Evolutionary conservation across 805 yeast species (phyloP).

Genomic region (Tetrapisispora arboricola): DNA sequence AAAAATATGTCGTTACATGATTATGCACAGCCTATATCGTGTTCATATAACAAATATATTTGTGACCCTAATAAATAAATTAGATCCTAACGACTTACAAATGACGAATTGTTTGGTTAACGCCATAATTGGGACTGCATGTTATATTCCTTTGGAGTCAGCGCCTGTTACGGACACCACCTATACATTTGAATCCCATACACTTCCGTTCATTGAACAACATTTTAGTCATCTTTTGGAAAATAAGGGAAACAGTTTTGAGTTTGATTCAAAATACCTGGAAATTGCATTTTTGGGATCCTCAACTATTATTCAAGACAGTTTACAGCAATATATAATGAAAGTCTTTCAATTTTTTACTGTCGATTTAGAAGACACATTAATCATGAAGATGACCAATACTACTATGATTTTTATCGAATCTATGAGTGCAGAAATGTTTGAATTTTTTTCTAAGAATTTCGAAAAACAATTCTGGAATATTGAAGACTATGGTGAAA

Average conservation of each 20-base stretch:
- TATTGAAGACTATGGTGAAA: conserved; percentile 45
- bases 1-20: conserved; percentile 57
- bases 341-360: conserved; percentile 58
- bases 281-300: conserved; percentile 58
- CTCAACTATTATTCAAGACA: conserved; percentile 54
- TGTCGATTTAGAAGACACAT: conserved; percentile 31
- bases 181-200: conserved; percentile 32
- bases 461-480: conserved; percentile 34
- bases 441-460: conserved; percentile 33
- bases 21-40: conserved; percentile 50
- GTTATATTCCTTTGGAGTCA: conserved; percentile 64
- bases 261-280: conserved; percentile 37
- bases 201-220: conserved; percentile 49
- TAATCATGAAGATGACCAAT: conserved; percentile 33
- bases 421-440: conserved; percentile 49
- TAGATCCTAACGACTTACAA: conserved; percentile 77
- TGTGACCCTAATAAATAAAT: conserved; percentile 62
- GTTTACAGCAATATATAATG: conserved; percentile 46
- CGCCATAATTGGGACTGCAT: conserved; percentile 57
- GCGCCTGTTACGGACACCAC: conserved; percentile 34
- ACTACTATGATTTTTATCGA: conserved; percentile 43
- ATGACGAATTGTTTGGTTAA: conserved; percentile 62
- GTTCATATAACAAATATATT: conserved; percentile 72
- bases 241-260: conserved; percentile 25
- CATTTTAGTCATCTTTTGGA: conserved; percentile 46